phyloP scores from a whole-genome alignment of 495 filamentous ascomycete species.

The Thozetella sp. region DNA sequence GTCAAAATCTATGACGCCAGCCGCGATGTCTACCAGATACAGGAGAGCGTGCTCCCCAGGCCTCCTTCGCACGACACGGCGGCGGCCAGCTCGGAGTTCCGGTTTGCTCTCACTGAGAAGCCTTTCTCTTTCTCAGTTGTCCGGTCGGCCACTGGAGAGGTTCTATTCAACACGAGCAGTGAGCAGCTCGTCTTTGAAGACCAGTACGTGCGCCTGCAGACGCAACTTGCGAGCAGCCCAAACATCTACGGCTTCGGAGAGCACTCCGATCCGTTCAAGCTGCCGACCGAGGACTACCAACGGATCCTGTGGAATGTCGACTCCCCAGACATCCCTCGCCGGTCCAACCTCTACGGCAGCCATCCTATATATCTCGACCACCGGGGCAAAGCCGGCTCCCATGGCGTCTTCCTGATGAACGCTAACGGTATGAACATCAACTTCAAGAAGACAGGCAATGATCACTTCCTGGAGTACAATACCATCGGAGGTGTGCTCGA shows the following conservation, averaged over 20 bases:
- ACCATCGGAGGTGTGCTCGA: conserved; percentile 80
- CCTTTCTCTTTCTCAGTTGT: conserved; percentile 81
- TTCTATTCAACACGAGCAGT: conserved; percentile 77
- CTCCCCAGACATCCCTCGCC: conserved; percentile 53
- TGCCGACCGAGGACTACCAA: conserved; percentile 71
- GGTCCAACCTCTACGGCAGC: conserved; percentile 75
- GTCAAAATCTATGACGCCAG: conserved; percentile 77
- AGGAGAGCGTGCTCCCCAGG: conserved; percentile 67
- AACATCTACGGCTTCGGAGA: conserved; percentile 83
- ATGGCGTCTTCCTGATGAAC: conserved; percentile 85
- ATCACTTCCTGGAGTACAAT: conserved; percentile 81
- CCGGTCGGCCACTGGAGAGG: conserved; percentile 60
- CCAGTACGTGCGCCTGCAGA: conserved; percentile 75
- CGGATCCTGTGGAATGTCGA: conserved; percentile 85
- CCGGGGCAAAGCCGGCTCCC: conserved; percentile 64
- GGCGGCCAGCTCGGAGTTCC: conserved; percentile 43
- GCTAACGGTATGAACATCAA: conserved; percentile 90
- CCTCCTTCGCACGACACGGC: conserved; percentile 36
- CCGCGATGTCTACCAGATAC: conserved; percentile 76
- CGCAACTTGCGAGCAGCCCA: conserved; percentile 64
- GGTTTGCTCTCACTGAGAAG: conserved; percentile 62
- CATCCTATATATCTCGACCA: conserved; percentile 89
- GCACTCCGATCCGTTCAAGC: conserved; percentile 71
- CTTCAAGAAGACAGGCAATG: conserved; percentile 62
- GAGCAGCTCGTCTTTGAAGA: conserved; percentile 75